phyloP scores from a whole-genome alignment of 768 basidiomycete genomes.

The Suillus paluster region DNA sequence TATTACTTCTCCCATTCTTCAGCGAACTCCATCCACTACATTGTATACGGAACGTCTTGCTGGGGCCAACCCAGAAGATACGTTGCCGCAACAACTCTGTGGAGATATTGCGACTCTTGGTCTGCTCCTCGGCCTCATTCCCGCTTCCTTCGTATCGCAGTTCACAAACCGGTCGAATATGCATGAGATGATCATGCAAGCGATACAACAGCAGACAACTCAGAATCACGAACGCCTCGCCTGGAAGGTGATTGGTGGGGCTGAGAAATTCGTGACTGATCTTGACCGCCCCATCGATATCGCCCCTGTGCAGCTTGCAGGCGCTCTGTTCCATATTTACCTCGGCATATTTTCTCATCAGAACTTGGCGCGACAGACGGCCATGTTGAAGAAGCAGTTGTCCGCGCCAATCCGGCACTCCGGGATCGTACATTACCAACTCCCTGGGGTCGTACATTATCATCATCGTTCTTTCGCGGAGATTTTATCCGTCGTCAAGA shows the following conservation, averaged over 20 bases:
- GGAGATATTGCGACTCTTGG: constrained; percentile 33
- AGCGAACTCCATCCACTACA: constrained; percentile 23
- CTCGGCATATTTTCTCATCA: constrained; percentile 34
- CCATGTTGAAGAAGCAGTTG: constrained; percentile 14
- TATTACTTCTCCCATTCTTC: constrained; percentile 28
- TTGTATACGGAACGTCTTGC: constrained; percentile 34
- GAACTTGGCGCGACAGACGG: constrained; percentile 18
- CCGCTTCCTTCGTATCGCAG: constrained; percentile 28
- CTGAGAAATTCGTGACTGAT: neutral
- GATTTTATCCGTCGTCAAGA: constrained; percentile 46
- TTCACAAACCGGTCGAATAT: constrained; percentile 33
- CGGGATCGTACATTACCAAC: too few species aligned
- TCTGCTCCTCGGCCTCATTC: constrained; percentile 29
- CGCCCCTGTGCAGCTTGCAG: constrained; percentile 26
- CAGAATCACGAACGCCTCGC: constrained; percentile 29
- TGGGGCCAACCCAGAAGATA: constrained; percentile 11
- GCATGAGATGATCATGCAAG: constrained; percentile 20
- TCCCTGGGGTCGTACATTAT: constrained; percentile 44
- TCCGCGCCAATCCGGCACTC: neutral
- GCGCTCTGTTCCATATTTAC: constrained; percentile 31
- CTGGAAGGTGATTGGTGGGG: constrained; percentile 25
- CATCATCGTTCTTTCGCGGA: constrained; percentile 50
- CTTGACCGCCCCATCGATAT: constrained; percentile 6
- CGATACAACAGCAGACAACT: neutral
- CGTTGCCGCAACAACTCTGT: constrained; percentile 28